Conservation (phyloP, 1,139 yeast species). For the Debaryomyces udenii region DNA sequence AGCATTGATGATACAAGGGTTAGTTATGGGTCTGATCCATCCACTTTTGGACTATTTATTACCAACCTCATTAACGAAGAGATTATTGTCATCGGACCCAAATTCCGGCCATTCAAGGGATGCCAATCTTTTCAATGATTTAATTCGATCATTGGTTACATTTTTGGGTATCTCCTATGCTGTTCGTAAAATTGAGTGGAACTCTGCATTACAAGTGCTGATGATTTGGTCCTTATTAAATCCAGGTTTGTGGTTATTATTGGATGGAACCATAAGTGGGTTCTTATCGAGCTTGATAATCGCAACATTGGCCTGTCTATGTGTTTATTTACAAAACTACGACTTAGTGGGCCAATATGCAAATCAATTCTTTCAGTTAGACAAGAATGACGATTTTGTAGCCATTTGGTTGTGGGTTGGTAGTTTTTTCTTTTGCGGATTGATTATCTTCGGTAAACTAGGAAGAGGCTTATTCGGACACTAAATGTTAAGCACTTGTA, state of each 20-base stretch:
- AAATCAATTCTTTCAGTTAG: constrained; percentile 13
- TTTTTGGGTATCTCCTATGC: constrained; percentile 85
- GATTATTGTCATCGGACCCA: constrained; percentile 36
- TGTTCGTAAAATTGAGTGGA: constrained; percentile 79
- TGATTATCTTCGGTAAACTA: constrained; percentile 69
- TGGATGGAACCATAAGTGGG: constrained; percentile 77
- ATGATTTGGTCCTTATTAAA: constrained; percentile 74
- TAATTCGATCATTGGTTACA: constrained; percentile 66
- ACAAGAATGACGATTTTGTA: constrained; percentile 26
- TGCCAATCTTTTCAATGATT: constrained; percentile 40
- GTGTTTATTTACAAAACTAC: constrained; percentile 36
- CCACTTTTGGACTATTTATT: constrained; percentile 60
- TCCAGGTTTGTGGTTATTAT: constrained; percentile 77
- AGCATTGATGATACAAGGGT: constrained; percentile 52
- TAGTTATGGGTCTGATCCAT: constrained; percentile 61
- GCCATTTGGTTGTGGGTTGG: constrained; percentile 56
- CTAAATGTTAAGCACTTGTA: neutral
- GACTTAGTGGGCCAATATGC: constrained; percentile 20
- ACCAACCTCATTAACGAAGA: constrained; percentile 36
- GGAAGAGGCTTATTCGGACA: constrained; percentile 56
- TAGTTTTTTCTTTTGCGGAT: constrained; percentile 69
- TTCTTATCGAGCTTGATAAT: constrained; percentile 51
- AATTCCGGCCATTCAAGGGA: constrained; percentile 30
- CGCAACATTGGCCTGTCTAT: constrained; percentile 43
- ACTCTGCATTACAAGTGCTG: constrained; percentile 73